Base-by-base conservation (phyloP, 108 stramenopile genomes). In the Parmales sp. region DNA sequence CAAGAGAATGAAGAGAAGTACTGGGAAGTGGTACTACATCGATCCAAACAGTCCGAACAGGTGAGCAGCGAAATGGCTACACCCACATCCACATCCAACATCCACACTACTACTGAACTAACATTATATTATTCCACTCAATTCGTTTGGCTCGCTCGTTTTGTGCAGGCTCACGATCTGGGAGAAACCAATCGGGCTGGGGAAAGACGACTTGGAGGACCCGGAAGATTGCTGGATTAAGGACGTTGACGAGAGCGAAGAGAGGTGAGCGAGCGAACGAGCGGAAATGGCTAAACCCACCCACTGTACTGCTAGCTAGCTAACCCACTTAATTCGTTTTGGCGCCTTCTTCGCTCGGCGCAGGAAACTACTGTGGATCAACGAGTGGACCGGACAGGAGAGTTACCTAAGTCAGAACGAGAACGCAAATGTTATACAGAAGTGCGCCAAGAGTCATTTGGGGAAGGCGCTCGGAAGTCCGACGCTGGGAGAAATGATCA, bases 331-430 rank as follows among this genome's bases (percentile, higher is more conserved):
- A n/a, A n/a, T n/a, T n/a, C n/a, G n/a, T n/a, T n/a, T n/a, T n/a
- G n/a, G n/a, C n/a, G n/a, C n/a, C n/a, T n/a, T n/a, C n/a, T n/a
- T n/a, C n/a, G n/a, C n/a, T n/a, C n/a, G n/a, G n/a, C n/a, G n/a
- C n/a, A n/a, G n/a, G n/a, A n/a, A n/a, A n/a, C n/a, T n/a, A n/a
- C n/a, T 45, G 37, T 73, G 67, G 50, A 67, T 67, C 29, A 66
- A 73, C n/a, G 67, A 66, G 8, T 29, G 37, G n/a, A 65, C 64
- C 26, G 72, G 72, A 6, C 49, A 39, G 39, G 49, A 46, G 51
- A 34, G 66, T 6, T 73, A 67, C 66, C 5, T 73, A 8, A 54
- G 51, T 1, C 48, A 67, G 23, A 23, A 60, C 41, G 72, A 73
- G 39, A 67, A 67, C 41, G 72, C 72, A 1, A 67, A 41, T 8